These are phyloP conservation scores for Eutrema japonicum DNA, from an alignment of 345 rosid species.

Conservation along the genomic window DNA sequence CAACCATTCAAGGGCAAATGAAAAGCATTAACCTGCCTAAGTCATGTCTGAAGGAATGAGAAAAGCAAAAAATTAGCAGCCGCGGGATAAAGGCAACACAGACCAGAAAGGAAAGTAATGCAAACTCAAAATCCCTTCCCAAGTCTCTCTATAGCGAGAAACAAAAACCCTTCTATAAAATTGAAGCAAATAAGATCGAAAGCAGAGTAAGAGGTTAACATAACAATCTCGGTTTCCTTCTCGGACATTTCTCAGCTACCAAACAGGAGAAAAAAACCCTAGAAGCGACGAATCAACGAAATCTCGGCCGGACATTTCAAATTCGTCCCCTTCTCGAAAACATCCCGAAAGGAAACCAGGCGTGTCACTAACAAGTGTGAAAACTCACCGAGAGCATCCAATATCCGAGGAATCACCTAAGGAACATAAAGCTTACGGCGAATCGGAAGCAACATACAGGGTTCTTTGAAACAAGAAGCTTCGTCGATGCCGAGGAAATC, in stretches of 20 bases:
- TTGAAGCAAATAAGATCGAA: conserved; percentile 9
- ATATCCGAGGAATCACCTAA: conserved; percentile 27
- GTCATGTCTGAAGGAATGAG: conserved; percentile 27
- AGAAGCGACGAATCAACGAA: conserved; percentile 32
- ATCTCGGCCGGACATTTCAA: conserved; percentile 35
- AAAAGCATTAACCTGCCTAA: conserved; percentile 45
- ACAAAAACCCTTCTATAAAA: neutral
- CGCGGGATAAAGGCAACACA: conserved; percentile 1
- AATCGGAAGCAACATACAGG: conserved; percentile 3
- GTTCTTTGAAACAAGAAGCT: conserved; percentile 8
- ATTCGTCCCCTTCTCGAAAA: conserved; percentile 16
- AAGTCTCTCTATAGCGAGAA: conserved; percentile 2
- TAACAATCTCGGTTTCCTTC: neutral
- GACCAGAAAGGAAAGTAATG: conserved; percentile 17
- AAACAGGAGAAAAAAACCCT: conserved; percentile 30
- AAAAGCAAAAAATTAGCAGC: conserved; percentile 19
- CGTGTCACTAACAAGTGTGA: conserved; percentile 20
- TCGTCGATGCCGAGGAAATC: conserved; percentile 26
- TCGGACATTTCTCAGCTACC: conserved; percentile 24
- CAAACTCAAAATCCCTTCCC: conserved; percentile 24
- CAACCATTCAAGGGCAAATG: conserved; percentile 62
- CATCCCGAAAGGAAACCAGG: conserved; percentile 11
- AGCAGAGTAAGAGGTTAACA: conserved; percentile 15
- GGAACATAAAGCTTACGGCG: neutral
- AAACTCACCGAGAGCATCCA: conserved; percentile 36